These are phyloP conservation scores for Verticillium tricorpus DNA, from an alignment of 2,329 filamentous ascomycete genomes.

Conservation along the genomic window DNA sequence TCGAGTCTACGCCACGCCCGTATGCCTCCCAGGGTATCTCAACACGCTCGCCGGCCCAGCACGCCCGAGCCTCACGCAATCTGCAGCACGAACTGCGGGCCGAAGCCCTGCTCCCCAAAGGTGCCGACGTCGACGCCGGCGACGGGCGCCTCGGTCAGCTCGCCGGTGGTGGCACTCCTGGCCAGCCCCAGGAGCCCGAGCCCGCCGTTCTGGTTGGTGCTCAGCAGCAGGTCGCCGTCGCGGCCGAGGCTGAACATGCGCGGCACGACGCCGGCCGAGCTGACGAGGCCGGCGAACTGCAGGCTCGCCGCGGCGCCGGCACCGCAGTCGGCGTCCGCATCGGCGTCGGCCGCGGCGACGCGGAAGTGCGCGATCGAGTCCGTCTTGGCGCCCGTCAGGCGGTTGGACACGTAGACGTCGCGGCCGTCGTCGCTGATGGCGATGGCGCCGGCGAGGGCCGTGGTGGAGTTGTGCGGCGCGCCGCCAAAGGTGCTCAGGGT, in stretches of 20 bases:
- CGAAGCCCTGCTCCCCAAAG: slow-evolving; percentile 23
- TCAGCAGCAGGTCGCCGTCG: slow-evolving; percentile 33
- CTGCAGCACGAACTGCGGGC: slow-evolving; percentile 29
- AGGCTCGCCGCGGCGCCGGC: slow-evolving; percentile 22
- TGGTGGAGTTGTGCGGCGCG: slow-evolving; percentile 26
- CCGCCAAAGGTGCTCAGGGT: slow-evolving; percentile 31
- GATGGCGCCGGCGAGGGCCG: slow-evolving; percentile 41
- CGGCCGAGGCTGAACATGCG: slow-evolving; percentile 41
- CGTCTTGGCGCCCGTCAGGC: slow-evolving; percentile 34
- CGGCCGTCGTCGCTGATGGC: slow-evolving; percentile 33
- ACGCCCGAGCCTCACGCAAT: slow-evolving; percentile 11
- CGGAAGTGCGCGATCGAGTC: slow-evolving; percentile 46
- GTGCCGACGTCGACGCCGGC: slow-evolving; percentile 18
- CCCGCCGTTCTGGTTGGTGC: slow-evolving; percentile 41
- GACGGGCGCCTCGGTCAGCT: slow-evolving; percentile 20
- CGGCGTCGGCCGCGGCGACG: slow-evolving; percentile 12
- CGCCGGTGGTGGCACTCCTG: slow-evolving; percentile 22
- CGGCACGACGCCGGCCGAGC: slow-evolving; percentile 31
- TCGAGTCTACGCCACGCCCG: too few relatives aligned
- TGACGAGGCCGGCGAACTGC: slow-evolving; percentile 25
- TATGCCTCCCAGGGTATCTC: too few relatives aligned
- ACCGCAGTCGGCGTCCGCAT: slow-evolving; percentile 15
- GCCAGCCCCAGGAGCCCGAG: slow-evolving; percentile 34
- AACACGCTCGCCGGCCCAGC: too few relatives aligned
- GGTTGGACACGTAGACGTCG: slow-evolving; percentile 49